A percentile compares a stretch with the other conserved stretches of the same genome.
phyloP scores from a whole-genome alignment of 2,329 filamentous ascomycete species.

The Beauveria pseudobassiana region DNA sequence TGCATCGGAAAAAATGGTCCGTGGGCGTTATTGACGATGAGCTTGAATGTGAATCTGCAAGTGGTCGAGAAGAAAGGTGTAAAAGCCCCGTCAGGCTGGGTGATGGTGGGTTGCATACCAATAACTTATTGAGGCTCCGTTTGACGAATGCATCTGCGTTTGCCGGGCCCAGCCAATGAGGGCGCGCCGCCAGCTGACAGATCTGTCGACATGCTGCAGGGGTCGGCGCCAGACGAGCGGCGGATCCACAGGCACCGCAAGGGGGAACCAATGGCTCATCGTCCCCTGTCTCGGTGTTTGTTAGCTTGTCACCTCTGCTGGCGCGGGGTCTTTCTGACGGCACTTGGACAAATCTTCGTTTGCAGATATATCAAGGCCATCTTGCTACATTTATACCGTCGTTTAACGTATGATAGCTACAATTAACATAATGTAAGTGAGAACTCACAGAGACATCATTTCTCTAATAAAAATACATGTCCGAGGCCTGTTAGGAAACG shows the following conservation, averaged over 20 bases:
- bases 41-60: neutral
- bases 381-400: too few relatives aligned
- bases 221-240: neutral
- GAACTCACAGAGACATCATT: too few relatives aligned
- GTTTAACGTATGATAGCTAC: too few relatives aligned
- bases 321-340: too few relatives aligned
- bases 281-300: neutral
- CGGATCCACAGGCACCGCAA: neutral
- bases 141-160: neutral
- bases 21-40: neutral
- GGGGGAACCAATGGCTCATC: neutral
- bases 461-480: too few relatives aligned
- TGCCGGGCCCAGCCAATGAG: neutral
- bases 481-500: too few relatives aligned
- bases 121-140: too few relatives aligned
- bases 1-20: neutral
- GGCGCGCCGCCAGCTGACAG: neutral
- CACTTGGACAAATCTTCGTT: too few relatives aligned
- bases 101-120: neutral
- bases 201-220: conserved; percentile 5
- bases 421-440: too few relatives aligned
- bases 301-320: too few relatives aligned
- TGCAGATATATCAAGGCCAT: too few relatives aligned
- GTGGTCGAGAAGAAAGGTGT: neutral
- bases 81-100: neutral